Evolutionary conservation across 495 filamentous ascomycete genomes (phyloP).

Genomic region (Cercophora samala): DNA sequence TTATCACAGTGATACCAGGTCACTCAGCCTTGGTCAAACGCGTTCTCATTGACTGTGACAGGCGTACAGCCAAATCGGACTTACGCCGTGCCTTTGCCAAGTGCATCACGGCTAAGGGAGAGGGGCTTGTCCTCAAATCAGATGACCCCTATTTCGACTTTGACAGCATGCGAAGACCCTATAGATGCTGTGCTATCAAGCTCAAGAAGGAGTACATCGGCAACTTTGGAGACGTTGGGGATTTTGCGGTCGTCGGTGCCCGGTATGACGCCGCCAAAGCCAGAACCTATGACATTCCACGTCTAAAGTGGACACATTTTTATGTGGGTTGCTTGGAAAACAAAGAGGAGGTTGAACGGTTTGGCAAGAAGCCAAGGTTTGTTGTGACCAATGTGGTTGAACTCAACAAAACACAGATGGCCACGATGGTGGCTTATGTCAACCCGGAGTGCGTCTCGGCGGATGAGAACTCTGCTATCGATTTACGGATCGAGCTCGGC

Average conservation of each 20-base stretch:
- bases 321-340: slow-evolving; percentile 75
- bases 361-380: slow-evolving; percentile 55
- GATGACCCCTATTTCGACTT: slow-evolving; percentile 74
- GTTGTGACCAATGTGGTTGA: slow-evolving; percentile 56
- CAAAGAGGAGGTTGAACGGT: slow-evolving; percentile 56
- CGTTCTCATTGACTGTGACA: slow-evolving; percentile 60
- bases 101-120: slow-evolving; percentile 61
- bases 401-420: slow-evolving; percentile 37
- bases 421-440: slow-evolving; percentile 32
- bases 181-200: slow-evolving; percentile 65
- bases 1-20: slow-evolving; percentile 56
- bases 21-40: slow-evolving; percentile 60
- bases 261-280: slow-evolving; percentile 61
- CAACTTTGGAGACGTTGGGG: slow-evolving; percentile 73
- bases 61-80: slow-evolving; percentile 38
- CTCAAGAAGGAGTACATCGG: slow-evolving; percentile 89
- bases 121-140: slow-evolving; percentile 80
- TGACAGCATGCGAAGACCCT: slow-evolving; percentile 30
- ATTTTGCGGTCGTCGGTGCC: slow-evolving; percentile 74
- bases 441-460: slow-evolving; percentile 34
- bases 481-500: slow-evolving; percentile 32
- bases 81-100: slow-evolving; percentile 62
- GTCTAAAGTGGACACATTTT: slow-evolving; percentile 71
- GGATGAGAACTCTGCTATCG: slow-evolving; percentile 32
- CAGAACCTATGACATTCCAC: slow-evolving; percentile 42